Percentiles rank a stretch among this genome's conserved stretches.
phyloP scores from a whole-genome alignment of 2,329 filamentous ascomycete species.

The Exophiala xenobiotica region DNA sequence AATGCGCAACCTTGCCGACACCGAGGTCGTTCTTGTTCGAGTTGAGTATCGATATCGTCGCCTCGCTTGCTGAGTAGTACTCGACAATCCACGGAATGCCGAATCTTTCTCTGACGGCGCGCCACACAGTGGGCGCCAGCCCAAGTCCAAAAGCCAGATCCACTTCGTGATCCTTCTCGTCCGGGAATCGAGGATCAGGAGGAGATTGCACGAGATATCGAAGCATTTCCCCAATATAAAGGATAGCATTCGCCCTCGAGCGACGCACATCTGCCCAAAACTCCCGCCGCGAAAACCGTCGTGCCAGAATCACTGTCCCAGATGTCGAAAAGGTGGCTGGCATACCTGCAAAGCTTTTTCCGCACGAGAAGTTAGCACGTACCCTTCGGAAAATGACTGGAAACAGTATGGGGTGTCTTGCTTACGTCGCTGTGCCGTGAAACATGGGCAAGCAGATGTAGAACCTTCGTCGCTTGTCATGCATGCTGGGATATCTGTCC shows the following conservation, averaged over 20 bases:
- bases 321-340: constrained; percentile 16
- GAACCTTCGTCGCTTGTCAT: constrained; percentile 47
- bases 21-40: constrained; percentile 42
- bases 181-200: constrained; percentile 17
- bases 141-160: constrained; percentile 21
- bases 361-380: background rate
- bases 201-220: constrained; percentile 26
- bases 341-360: constrained; percentile 40
- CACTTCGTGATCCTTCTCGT: constrained; percentile 20
- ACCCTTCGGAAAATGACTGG: background rate
- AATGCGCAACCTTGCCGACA: constrained; percentile 47
- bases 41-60: constrained; percentile 48
- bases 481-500: constrained; percentile 34
- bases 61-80: constrained; percentile 51
- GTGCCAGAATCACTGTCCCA: constrained; percentile 19
- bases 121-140: constrained; percentile 20
- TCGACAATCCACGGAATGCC: constrained; percentile 48
- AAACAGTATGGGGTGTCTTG: background rate
- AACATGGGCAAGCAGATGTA: constrained; percentile 50
- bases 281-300: constrained; percentile 31
- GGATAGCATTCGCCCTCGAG: constrained; percentile 24
- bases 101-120: constrained; percentile 36
- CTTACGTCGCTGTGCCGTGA: constrained; percentile 46
- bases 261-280: constrained; percentile 26
- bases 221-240: constrained; percentile 30